Evolutionary conservation across 1,139 yeast genomes (phyloP).

Genomic region (Protomyces lactucae-debilis): DNA sequence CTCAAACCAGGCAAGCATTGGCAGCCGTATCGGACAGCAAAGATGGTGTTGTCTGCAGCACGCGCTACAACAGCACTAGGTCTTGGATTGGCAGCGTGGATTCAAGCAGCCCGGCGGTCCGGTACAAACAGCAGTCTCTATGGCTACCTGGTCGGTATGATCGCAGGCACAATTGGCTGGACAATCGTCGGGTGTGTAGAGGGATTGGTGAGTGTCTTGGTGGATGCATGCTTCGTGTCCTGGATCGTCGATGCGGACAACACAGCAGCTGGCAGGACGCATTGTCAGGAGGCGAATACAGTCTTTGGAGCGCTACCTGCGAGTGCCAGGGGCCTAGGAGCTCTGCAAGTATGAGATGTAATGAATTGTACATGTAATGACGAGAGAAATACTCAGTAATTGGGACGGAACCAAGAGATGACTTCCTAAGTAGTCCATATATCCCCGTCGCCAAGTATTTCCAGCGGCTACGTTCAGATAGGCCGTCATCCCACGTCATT

Average conservation of each 20-base stretch:
- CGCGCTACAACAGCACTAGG: constrained; percentile 41
- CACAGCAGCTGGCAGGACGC: constrained; percentile 14
- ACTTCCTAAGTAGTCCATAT: too few relatives aligned
- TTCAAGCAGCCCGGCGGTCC: constrained; percentile 39
- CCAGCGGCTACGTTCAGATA: too few relatives aligned
- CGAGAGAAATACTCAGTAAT: too few relatives aligned
- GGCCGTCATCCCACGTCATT: too few relatives aligned
- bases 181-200: constrained; percentile 46
- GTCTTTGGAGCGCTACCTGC: constrained; percentile 1
- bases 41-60: constrained; percentile 42
- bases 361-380: too few relatives aligned
- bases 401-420: too few relatives aligned
- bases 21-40: constrained; percentile 41
- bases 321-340: neutral
- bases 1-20: constrained; percentile 27
- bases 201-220: constrained; percentile 43
- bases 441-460: too few relatives aligned
- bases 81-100: constrained; percentile 44
- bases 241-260: constrained; percentile 39
- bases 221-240: constrained; percentile 42
- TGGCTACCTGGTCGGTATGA: constrained; percentile 43
- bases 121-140: constrained; percentile 40
- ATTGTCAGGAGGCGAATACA: constrained; percentile 18
- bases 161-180: constrained; percentile 45
- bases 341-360: neutral